Evolutionary conservation across 2,329 filamentous ascomycete species (phyloP), one percentile per base, ranked within the genome.

Genomic region (Coniella lustricola): DNA sequence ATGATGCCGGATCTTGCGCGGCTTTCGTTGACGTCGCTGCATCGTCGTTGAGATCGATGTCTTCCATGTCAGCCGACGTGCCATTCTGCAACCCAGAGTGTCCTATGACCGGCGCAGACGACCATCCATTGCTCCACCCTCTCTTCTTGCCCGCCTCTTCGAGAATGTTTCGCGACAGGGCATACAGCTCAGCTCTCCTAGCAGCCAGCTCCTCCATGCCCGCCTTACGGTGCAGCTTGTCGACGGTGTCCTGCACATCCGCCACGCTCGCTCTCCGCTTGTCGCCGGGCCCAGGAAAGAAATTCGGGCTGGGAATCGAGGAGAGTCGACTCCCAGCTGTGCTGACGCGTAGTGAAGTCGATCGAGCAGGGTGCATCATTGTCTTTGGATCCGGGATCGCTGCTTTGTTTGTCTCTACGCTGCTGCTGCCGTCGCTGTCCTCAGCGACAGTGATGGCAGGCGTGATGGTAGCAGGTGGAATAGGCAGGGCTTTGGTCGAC

Each of bases 131-230:
- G 44, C 73, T 78, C 90, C 90, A 96, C 3, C 80, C 82, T 18
- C 80, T 73, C 50, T 79, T 78, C 59, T 79, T 81, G 2, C 87
- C 90, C 40, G 89, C 68, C 42, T 82, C 77, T 58, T 91, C 84
- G 0, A 97, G 71, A 4, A 93, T 78, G 54, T 87, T 88, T 48
- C 91, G 77, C 8, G 89, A 90, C 35, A 95, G 69, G 48, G 87
- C 71, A 52, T 89, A 85, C 2, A 97, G 74, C 59, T 95, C 89
- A 5, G 88, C 91, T 58, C 91, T 78, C 52, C 82, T 81, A 38
- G 87, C 87, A 32, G 90, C 87, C 20, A 97, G 72, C 47, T 94
- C 86, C 60, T 94, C 86, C 1, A 90, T 70, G 0, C 91, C 90
- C 7, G 69, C 59, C 52, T 82, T 83, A 2, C 71, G 66, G 4